Percentiles rank a stretch among this genome's conserved stretches.
Conservation (phyloP, 1,139 yeast genomes). For the Geotrichum europaeum region DNA sequence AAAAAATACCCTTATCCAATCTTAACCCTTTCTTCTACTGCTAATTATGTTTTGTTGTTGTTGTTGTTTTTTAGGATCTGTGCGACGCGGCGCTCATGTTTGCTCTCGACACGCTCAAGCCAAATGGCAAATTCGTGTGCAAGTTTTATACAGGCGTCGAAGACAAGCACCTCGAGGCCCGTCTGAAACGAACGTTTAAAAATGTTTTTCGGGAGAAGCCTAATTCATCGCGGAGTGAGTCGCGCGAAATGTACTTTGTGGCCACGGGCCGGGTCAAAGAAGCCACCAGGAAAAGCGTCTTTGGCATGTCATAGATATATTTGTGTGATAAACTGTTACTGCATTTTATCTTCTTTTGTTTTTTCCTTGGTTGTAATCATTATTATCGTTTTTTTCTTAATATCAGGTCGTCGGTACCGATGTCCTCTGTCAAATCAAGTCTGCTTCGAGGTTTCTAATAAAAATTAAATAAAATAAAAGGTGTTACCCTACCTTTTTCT, state of each 20-base stretch:
- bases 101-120: constrained; percentile 59
- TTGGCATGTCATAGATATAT: constrained; percentile 22
- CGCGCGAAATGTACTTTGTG: constrained; percentile 67
- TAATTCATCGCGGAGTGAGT: constrained; percentile 52
- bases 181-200: constrained; percentile 55
- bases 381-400: not conserved
- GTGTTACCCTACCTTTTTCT: not conserved
- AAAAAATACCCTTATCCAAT: not conserved
- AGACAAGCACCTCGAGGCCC: constrained; percentile 49
- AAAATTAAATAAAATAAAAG: too few species aligned
- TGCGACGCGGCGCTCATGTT: constrained; percentile 87
- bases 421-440: not conserved
- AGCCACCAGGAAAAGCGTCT: constrained; percentile 47
- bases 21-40: not conserved
- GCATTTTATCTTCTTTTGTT: not conserved
- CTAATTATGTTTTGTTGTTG: not conserved
- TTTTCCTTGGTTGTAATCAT: not conserved
- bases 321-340: not conserved
- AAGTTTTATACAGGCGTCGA: constrained; percentile 70
- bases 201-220: constrained; percentile 56
- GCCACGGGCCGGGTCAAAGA: constrained; percentile 46
- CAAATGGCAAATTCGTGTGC: constrained; percentile 68
- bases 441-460: not conserved
- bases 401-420: not conserved
- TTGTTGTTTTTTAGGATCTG: constrained; percentile 47